Evolutionary conservation across 1,284 basidiomycete genomes (phyloP), one percentile per base, ranked within the genome.

Genomic region (Laetiporus sulphureus): DNA sequence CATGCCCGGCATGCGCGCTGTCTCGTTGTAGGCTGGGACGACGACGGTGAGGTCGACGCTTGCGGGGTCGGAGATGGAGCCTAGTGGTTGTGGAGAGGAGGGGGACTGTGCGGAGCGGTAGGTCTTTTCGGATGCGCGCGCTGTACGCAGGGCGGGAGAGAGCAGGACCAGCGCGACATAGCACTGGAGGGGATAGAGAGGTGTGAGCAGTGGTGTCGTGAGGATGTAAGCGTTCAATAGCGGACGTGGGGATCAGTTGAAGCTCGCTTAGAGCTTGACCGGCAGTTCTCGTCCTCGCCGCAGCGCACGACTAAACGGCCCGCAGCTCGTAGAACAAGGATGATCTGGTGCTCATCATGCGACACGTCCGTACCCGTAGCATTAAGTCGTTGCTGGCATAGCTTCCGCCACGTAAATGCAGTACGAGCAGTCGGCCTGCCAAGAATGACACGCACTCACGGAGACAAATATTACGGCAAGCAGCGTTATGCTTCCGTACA

Each of bases 1-100:
- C 91, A 96, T 96, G 30, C 66, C 58, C 0, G 82, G 82, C n/a
- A 97, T 68, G 5, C 93, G 76, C 12, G 73, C 64, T 7, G 77
- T 76, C 64, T 96, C 93, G 57, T 96, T 96, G 69, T 83, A 97
- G 0, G 93, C 92, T 11, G 93, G 93, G 6, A 96, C 79, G 44
- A 96, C 73, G 48, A 96, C 74, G 16, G 79, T 83, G 22, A 97
- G 68, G 53, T 86, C 80, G 21, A 84, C 69, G 1, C 70, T 65
- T 43, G 71, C 65, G 2, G 71, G 55, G 41, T 80, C 75, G 24
- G 65, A 52, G 15, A 88, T 66, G 3, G 67, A 68, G 5, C 79
- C 67, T 1, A 89, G 66, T 0, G 73, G 73, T 18, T 62, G 64
- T 2, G 71, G 66, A 30, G 65, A 72, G 21, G 64, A 67, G 7